Percentiles rank a stretch among this genome's conserved stretches.
phyloP scores from a whole-genome alignment of 208 protist genomes.

The Naegleria fowleri region DNA sequence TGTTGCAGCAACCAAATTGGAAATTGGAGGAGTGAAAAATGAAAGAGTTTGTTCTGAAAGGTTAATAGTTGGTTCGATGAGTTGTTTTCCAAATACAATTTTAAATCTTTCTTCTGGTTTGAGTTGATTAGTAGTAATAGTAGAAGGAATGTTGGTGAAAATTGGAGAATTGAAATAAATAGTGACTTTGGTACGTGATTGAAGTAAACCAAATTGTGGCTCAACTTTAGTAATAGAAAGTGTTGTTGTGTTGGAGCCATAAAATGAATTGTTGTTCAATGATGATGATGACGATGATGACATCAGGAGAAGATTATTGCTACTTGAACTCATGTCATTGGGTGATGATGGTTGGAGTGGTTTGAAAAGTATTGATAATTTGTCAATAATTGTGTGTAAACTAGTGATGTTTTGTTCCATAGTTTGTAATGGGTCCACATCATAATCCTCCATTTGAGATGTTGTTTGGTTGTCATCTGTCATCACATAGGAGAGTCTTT shows the following conservation, averaged over 20 bases:
- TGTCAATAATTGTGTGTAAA: slow-evolving; percentile 9
- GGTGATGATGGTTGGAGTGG: neutral
- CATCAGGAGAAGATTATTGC: neutral
- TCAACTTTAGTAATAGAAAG: neutral
- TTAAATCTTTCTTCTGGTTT: neutral
- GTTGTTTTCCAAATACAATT: neutral
- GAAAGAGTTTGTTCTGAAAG: neutral
- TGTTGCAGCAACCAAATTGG: too few species aligned
- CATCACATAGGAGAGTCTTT: too few species aligned
- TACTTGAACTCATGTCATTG: neutral
- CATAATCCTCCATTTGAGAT: neutral
- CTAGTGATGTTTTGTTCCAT: neutral
- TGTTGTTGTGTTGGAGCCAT: neutral
- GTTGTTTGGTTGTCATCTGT: too few species aligned
- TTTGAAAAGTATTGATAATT: neutral
- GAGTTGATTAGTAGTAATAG: neutral
- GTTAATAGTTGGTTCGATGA: neutral
- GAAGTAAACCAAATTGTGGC: neutral
- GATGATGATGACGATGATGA: neutral
- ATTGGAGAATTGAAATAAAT: neutral
- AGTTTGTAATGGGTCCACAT: neutral
- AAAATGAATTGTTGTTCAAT: too few species aligned
- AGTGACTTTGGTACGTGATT: neutral
- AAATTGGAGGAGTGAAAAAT: neutral
- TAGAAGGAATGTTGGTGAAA: neutral